Evolutionary conservation across 2,329 filamentous ascomycete species (phyloP).

Genomic region (Mariannaea sp.): DNA sequence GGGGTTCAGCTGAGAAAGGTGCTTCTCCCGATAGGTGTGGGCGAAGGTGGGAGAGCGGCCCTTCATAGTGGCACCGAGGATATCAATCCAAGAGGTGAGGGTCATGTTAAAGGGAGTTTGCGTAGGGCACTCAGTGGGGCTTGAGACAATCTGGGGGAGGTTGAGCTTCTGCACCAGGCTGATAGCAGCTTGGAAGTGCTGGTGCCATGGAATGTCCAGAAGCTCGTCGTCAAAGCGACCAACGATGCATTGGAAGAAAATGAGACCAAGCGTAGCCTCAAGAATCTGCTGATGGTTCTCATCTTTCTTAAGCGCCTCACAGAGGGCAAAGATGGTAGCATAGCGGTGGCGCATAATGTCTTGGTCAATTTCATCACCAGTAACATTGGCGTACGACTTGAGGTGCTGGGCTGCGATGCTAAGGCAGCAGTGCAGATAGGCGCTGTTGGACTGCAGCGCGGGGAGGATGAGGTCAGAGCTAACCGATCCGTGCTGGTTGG

Average conservation of each 20-base stretch:
- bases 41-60: conserved; percentile 86
- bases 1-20: conserved; percentile 68
- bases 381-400: conserved; percentile 70
- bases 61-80: conserved; percentile 90
- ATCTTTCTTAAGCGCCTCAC: conserved; percentile 78
- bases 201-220: conserved; percentile 93
- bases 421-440: conserved; percentile 93
- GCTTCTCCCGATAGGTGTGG: conserved; percentile 94
- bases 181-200: conserved; percentile 91
- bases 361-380: conserved; percentile 76
- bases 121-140: conserved; percentile 54
- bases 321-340: conserved; percentile 83
- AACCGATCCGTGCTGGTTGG: conserved; percentile 83
- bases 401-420: conserved; percentile 91
- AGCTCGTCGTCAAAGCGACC: conserved; percentile 83
- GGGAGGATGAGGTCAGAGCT: conserved; percentile 83
- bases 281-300: conserved; percentile 86
- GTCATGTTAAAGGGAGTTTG: conserved; percentile 95
- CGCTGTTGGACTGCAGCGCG: conserved; percentile 87
- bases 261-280: conserved; percentile 91
- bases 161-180: conserved; percentile 85
- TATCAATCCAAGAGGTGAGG: conserved; percentile 93
- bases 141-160: conserved; percentile 70
- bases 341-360: conserved; percentile 94
- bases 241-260: conserved; percentile 94